Base-by-base conservation (phyloP, 108 stramenopile genomes). In the Cyclotella cryptica region DNA sequence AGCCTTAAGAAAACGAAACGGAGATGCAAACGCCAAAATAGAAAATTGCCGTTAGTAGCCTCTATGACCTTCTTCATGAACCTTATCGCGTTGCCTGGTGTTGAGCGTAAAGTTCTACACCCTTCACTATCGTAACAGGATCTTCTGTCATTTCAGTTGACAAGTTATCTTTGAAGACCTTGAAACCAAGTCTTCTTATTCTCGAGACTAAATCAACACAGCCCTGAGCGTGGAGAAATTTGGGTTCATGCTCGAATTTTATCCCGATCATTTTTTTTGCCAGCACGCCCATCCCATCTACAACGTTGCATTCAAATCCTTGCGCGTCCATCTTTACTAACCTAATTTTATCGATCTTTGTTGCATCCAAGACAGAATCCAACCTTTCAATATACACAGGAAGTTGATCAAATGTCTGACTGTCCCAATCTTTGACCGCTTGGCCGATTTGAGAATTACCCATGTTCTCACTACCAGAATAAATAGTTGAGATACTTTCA, bases 241-340 rank as follows among this genome's bases (percentile, higher is more conserved):
- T 27, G 9, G 41, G 13, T 0, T 46, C 74, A n/a, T 46, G 22
- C 22, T 75, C 74, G 66, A 75, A 75, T 15, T 66, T 62, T 5
- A 75, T 40, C 10, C 44, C 28, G 39, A 66, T 65, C 19, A 66
- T 57, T 26, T 21, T 75, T 10, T 74, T 46, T 14, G 61, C 57
- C 66, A 78, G 17, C 26, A 10, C 45, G 22, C 71, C 71, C 78
- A 71, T 45, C 13, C 77, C 77, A 17, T 78, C 53, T 28, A 78
- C 45, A 18, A 79, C 51, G 17, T 65, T 60, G 49, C 78, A 79
- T 63, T 79, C 71, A 60, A 44, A 79, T 5, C 71, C 78, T 30
- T 79, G 78, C 13, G 70, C 78, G 64, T 79, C 78, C 78, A 79
- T 65, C 71, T 78, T 78, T 62, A 78, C 51, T 24, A 78, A 53